Evolutionary conservation across 805 yeast species (phyloP), one percentile per base, ranked within the genome.

Genomic region (Pichia scutulata): DNA sequence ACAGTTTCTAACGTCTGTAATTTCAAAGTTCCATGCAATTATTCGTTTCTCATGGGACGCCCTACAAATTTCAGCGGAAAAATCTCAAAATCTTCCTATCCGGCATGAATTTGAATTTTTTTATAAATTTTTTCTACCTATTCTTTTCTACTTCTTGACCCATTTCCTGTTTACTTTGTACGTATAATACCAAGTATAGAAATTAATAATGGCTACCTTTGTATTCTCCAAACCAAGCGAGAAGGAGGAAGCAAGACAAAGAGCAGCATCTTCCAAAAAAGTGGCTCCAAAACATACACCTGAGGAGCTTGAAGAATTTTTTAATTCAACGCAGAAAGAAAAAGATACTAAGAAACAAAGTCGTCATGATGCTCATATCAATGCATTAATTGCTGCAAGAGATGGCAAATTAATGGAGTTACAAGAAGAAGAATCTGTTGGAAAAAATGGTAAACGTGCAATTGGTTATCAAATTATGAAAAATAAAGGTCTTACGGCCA

Each of bases 401-500:
- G 89, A 86, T 54, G 98, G 97, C 43, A 84, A 80, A 55, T 70
- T 92, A 56, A 84, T 81, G 10, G 95, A 89, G 60, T 68, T 84
- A 48, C 43, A 44, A 19, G 6, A 6, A 4, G 73, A 74, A 55
- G 87, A 85, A 52, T 75, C 75, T 50, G 63, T 82, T 26, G 96
- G 83, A 47, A 82, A 76, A 19, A 83, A 81, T 57, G 97, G 97
- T 47, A 93, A 93, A 74, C 85, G 99, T 64, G 98, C 97, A 1
- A 77, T 93, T 61, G 89, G 86, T 66, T 93, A 84, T 71, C 98
- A 92, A 73, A 93, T 93, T 55, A 76, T 88, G 71, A 93, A 92
- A 78, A 93, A 93, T 73, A 90, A 88, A 73, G 99, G 99, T 63
- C 81, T 93, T 55, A 90, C 97, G 1, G 92, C 95, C 19, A 86